These are phyloP conservation scores for Panellus pusillus DNA, from an alignment of 768 basidiomycete genomes.

Conservation along the genomic window DNA sequence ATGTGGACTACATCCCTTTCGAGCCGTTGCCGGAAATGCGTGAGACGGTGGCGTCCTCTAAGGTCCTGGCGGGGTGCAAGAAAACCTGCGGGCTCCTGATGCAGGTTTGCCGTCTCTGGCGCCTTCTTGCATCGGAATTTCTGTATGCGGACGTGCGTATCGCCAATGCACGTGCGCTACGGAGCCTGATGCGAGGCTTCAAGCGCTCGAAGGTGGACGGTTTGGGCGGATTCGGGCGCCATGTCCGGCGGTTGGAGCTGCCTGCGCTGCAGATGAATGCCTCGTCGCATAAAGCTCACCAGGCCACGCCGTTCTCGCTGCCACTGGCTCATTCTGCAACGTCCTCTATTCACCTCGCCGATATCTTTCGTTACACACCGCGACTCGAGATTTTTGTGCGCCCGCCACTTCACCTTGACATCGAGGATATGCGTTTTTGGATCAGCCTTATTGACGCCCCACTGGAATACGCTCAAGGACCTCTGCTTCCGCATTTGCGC, in stretches of 20 bases:
- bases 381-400: conserved; percentile 22
- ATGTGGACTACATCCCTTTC: conserved; percentile 2
- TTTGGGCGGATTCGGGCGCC: not conserved
- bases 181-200: conserved; percentile 7
- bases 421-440: conserved; percentile 8
- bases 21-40: not conserved
- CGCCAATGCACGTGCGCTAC: not conserved
- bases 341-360: not conserved
- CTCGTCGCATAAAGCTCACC: no score
- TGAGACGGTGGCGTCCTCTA: not conserved
- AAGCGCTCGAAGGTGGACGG: conserved; percentile 2
- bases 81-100: conserved; percentile 4
- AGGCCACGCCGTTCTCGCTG: not conserved
- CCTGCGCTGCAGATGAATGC: not conserved
- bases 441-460: not conserved
- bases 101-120: conserved; percentile 3
- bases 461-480: not conserved
- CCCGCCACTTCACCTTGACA: conserved; percentile 12
- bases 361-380: conserved; percentile 3
- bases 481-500: not conserved
- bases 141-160: conserved; percentile 13
- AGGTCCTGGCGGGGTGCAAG: not conserved
- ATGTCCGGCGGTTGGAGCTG: conserved; percentile 16
- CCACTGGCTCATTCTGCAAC: not conserved
- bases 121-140: conserved; percentile 6